Conservation (phyloP, 768 basidiomycete species). For the Albatrellus ellisii region DNA sequence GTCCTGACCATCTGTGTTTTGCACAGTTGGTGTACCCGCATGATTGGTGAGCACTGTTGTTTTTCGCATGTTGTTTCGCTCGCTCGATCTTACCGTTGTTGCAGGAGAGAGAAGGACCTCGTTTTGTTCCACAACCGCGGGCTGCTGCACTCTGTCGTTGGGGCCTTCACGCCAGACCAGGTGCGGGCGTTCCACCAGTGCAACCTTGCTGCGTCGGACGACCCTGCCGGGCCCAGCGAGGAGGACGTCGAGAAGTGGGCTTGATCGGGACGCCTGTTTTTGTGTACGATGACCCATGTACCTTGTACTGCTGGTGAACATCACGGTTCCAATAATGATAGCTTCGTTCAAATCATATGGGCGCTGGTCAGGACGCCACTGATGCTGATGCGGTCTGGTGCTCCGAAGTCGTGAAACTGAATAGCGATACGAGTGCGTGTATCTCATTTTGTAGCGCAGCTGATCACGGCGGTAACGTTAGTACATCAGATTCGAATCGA, state of each 20-base stretch:
- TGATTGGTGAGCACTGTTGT: constrained; percentile 44
- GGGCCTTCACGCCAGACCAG: constrained; percentile 54
- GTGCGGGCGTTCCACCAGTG: constrained; percentile 76
- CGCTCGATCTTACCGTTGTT: background rate
- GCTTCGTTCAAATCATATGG: no score
- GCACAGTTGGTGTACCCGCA: constrained; percentile 72
- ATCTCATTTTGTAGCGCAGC: no score
- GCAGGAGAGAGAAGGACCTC: constrained; percentile 49
- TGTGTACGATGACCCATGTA: no score
- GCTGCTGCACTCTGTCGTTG: constrained; percentile 67
- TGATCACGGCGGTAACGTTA: no score
- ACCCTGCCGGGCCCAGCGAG: constrained; percentile 51
- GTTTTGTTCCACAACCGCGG: constrained; percentile 84
- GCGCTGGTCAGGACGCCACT: no score
- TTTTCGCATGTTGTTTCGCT: background rate
- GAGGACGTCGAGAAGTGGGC: constrained; percentile 57
- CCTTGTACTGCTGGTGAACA: no score
- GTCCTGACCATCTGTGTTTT: background rate
- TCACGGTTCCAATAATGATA: no score
- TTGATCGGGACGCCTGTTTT: constrained; percentile 15
- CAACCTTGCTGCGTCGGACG: constrained; percentile 72
- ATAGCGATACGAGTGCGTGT: no score
- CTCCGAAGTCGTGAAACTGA: no score
- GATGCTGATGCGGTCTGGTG: no score
- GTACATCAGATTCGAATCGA: no score